Base-by-base conservation (phyloP, 2,329 filamentous ascomycete species). In the Beauveria sp. region DNA sequence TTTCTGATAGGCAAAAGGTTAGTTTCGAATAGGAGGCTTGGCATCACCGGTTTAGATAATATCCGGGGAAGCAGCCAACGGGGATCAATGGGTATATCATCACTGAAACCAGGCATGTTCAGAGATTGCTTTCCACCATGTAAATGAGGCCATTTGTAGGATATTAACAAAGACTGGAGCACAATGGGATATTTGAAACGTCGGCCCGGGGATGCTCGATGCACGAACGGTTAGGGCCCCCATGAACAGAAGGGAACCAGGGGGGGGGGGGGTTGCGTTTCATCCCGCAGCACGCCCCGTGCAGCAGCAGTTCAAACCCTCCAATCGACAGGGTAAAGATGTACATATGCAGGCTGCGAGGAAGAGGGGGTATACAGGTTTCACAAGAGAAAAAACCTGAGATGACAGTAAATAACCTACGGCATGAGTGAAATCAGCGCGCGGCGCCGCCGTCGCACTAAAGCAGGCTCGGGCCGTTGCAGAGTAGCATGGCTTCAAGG, bases 381-480 rank as follows among this genome's bases (percentile, higher is more conserved):
- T 55, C 16, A 30, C 7, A 47, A 55, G 18, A n/a, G 22, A 30
- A 12, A 22, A 46, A 46, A 45, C 12, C 28, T 49, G 45, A 30
- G 55, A 58, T 58, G 55, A 40, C 30, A 34, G 43, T 26, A 24
- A 24, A 30, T 3, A 8, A 69, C 76, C 69, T 71, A 78, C 75
- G n/a, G 72, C 73, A 65, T 80, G 78, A 1, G 78, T 78, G 57
- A 80, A 81, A 67, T 81, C 78, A 16, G 74, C 75, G 7, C 62
- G 65, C 0, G 61, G 62, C 6, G 68, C 61, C 5, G 71, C 43
- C 8, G 73, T 74, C 8, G 71, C 70, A 50, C 76, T 78, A 59
- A 80, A 79, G 18, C 45, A 52, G 5, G 63, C 63, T 18, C 58
- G 34, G 26, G 40, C 67, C n/a, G 69, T 66, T 22, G 53, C 18